phyloP scores from a whole-genome alignment of 208 protist species.

The Acanthamoeba healyi region DNA sequence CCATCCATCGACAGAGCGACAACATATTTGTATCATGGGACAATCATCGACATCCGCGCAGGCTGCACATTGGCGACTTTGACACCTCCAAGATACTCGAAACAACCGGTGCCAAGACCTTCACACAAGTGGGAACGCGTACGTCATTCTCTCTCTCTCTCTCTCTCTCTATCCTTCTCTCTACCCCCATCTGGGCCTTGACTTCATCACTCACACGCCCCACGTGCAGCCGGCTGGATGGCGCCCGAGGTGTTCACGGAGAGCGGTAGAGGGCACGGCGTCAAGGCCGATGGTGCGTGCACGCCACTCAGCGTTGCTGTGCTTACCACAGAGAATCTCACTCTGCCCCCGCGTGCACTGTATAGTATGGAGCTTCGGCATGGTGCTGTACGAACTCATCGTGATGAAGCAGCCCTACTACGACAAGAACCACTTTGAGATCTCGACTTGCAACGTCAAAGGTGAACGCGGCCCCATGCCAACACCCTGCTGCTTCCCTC shows the following conservation, averaged over 20 bases:
- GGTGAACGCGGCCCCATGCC: background rate
- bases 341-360: too few relatives aligned
- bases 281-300: constrained; percentile 50
- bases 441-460: constrained; percentile 45
- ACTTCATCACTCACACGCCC: background rate
- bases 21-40: constrained; percentile 64
- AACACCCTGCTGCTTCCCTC: too few relatives aligned
- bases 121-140: constrained; percentile 54
- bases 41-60: background rate
- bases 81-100: constrained; percentile 26
- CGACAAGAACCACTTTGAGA: constrained; percentile 56
- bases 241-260: constrained; percentile 32
- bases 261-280: background rate
- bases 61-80: constrained; percentile 54
- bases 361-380: constrained; percentile 55
- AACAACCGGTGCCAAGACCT: constrained; percentile 1
- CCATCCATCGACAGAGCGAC: constrained; percentile 13
- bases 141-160: background rate
- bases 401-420: constrained; percentile 56
- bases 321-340: too few relatives aligned
- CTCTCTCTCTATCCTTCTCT: background rate
- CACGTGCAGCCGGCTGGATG: constrained; percentile 27
- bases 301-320: background rate
- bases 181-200: background rate
- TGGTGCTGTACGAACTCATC: constrained; percentile 60